These are phyloP conservation scores for Penicillium freii DNA, from an alignment of 2,329 filamentous ascomycete species.

Conservation along the genomic window DNA sequence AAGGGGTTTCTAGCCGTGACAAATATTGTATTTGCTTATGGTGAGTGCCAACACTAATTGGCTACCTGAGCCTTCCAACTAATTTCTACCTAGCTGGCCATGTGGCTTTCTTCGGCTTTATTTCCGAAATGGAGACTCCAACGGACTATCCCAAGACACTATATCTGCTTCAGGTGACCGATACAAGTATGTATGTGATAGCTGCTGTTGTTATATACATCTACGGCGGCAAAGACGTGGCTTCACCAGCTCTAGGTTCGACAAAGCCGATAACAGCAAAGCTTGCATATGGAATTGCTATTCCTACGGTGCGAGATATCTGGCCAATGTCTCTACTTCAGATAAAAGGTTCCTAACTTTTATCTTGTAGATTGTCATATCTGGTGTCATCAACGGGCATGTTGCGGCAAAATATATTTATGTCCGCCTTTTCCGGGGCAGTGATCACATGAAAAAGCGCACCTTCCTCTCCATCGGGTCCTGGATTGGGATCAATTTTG, in stretches of 20 bases:
- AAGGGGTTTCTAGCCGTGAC: slow-evolving; percentile 58
- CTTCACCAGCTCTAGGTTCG: slow-evolving; percentile 65
- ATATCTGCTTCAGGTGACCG: slow-evolving; percentile 55
- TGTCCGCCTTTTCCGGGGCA: slow-evolving; percentile 60
- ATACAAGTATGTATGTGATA: slow-evolving; percentile 61
- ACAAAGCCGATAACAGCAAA: slow-evolving; percentile 56
- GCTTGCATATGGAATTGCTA: slow-evolving; percentile 64
- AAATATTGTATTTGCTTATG: slow-evolving; percentile 69
- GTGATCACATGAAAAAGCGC: slow-evolving; percentile 51
- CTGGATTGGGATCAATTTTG: slow-evolving; percentile 58
- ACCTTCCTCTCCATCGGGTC: slow-evolving; percentile 49
- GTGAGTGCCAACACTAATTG: slow-evolving; percentile 33
- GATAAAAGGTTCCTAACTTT: background rate
- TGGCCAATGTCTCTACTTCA: background rate
- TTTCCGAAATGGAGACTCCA: slow-evolving; percentile 61
- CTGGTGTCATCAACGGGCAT: slow-evolving; percentile 66
- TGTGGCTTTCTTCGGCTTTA: slow-evolving; percentile 66
- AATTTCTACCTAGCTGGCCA: slow-evolving; percentile 49
- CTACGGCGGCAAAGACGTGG: slow-evolving; percentile 60
- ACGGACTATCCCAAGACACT: slow-evolving; percentile 61
- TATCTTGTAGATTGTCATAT: slow-evolving; percentile 55
- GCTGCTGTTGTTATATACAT: slow-evolving; percentile 66
- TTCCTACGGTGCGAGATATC: slow-evolving; percentile 51
- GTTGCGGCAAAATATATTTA: slow-evolving; percentile 66
- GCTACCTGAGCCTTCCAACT: background rate